A percentile compares a stretch with the other conserved stretches of the same genome.
phyloP scores from a whole-genome alignment of 257 asterid species.

The Solanum bulbocastanum region DNA sequence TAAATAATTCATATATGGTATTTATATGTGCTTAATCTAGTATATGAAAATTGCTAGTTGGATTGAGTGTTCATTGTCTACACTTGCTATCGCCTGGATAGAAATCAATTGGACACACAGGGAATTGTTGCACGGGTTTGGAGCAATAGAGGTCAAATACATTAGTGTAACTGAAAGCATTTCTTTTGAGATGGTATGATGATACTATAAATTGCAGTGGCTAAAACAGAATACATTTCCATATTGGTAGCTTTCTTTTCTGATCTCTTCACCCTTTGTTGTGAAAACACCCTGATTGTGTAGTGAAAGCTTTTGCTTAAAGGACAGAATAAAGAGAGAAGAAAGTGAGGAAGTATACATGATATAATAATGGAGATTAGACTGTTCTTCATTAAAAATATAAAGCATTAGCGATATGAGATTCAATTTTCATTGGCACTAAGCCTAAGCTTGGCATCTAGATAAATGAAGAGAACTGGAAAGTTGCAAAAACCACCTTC shows the following conservation, averaged over 20 bases:
- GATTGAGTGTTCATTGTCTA: not conserved
- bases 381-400: not conserved
- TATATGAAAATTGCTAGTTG: not conserved
- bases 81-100: not conserved
- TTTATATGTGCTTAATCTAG: not conserved
- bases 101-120: not conserved
- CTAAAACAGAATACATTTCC: not conserved
- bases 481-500: not conserved
- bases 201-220: not conserved
- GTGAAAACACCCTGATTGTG: not conserved
- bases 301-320: not conserved
- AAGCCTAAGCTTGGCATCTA: not conserved
- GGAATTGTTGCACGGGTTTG: not conserved
- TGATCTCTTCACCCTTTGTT: not conserved
- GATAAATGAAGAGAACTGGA: not conserved
- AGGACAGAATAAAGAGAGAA: not conserved
- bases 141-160: not conserved
- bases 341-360: not conserved
- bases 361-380: not conserved
- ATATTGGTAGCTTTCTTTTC: not conserved
- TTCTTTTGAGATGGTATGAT: not conserved
- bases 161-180: not conserved
- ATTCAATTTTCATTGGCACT: not conserved
- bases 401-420: not conserved
- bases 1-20: not conserved